Base-by-base conservation (phyloP, 495 filamentous ascomycete genomes). In the Hypoxylon trugodes region DNA sequence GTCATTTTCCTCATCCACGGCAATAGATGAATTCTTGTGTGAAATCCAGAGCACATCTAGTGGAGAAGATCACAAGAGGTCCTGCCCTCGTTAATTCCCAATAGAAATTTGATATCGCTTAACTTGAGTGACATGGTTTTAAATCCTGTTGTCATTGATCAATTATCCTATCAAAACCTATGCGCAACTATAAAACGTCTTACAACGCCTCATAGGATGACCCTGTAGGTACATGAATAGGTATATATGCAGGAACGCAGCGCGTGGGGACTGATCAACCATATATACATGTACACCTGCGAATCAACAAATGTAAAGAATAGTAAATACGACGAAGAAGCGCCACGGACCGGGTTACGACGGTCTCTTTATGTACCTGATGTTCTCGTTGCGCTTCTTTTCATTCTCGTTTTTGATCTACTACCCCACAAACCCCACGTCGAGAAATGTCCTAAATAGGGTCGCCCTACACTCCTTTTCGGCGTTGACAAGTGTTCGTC, bases 391-490 rank as follows among this genome's bases (percentile, higher is more conserved):
- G 42, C 42, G 25, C 18, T 46, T 56, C 4, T 18, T 25, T 22
- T 54, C 43, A n/a, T n/a, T n/a, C n/a, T n/a, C n/a, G n/a, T n/a
- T n/a, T n/a, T n/a, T n/a, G 24, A 36, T 33, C 28, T 33, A 46
- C 52, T 61, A 66, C 65, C 65, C 58, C 67, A 68, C 67, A 69
- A n/a, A 50, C 69, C 69, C 69, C 69, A 69, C 69, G 69, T 43
- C 45, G 51, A 51, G 38, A 19, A 6, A n/a, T 18, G n/a, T n/a
- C n/a, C n/a, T n/a, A n/a, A n/a, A n/a, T n/a, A n/a, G n/a, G n/a
- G n/a, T n/a, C n/a, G n/a, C n/a, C n/a, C n/a, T n/a, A n/a, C n/a
- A n/a, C 19, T 51, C 35, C 43, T 24, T 49, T 46, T 12, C 32
- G 35, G 33, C 56, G 13, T 56, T 60, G 66, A 72, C 69, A 69